phyloP scores from a whole-genome alignment of 768 basidiomycete species.

The Neoboletus brunneissimus region DNA sequence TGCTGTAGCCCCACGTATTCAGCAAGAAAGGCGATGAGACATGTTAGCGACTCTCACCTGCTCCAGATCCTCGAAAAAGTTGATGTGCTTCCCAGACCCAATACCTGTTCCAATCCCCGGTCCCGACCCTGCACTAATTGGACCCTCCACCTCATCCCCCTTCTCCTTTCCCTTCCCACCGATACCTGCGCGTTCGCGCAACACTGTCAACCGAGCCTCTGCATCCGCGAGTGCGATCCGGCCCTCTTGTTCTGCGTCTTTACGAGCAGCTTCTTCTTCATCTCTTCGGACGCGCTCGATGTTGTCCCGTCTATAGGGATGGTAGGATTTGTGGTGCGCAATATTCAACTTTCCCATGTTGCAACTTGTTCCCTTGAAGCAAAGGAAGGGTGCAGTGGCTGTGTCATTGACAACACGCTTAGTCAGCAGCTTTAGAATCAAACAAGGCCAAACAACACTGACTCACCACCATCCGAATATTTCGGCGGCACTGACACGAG shows the following conservation, averaged over 20 bases:
- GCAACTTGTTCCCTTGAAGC: no score
- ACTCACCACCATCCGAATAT: background rate
- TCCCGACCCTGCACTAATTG: background rate
- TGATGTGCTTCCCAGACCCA: constrained; percentile 65
- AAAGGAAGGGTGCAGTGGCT: background rate
- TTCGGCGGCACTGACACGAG: background rate
- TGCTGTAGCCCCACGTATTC: constrained; percentile 32
- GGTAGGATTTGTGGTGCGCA: constrained; percentile 89
- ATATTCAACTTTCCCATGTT: constrained; percentile 55
- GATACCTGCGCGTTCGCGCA: constrained; percentile 60
- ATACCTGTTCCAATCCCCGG: background rate
- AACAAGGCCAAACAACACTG: constrained; percentile 14
- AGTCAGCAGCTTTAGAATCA: constrained; percentile 15
- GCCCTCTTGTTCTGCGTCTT: constrained; percentile 70
- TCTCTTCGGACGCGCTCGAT: constrained; percentile 77
- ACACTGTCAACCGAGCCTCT: constrained; percentile 67
- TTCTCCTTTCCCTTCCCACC: constrained; percentile 36
- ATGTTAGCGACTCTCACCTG: constrained; percentile 40
- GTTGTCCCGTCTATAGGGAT: constrained; percentile 82
- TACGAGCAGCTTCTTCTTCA: constrained; percentile 71
- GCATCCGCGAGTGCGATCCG: constrained; percentile 74
- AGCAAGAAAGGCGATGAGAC: background rate
- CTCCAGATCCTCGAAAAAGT: constrained; percentile 82
- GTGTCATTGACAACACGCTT: background rate
- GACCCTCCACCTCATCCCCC: constrained; percentile 30